Evolutionary conservation across 2,329 filamentous ascomycete genomes (phyloP).

Genomic region (Botryotinia convoluta): DNA sequence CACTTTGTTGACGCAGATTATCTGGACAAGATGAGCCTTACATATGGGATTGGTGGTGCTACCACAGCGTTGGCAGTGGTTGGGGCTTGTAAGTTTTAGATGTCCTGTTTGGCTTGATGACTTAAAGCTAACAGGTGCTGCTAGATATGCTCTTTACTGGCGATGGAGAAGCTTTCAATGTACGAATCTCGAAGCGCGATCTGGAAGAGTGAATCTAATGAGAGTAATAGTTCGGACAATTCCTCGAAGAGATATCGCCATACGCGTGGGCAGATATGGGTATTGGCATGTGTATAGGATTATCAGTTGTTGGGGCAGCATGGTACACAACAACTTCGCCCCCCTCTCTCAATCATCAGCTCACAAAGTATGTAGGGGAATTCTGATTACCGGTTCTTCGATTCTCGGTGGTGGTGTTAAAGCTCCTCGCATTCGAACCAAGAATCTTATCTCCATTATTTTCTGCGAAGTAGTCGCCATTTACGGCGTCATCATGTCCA

Average conservation of each 20-base stretch:
- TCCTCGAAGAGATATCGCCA: conserved; percentile 90
- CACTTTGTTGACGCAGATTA: conserved; percentile 3
- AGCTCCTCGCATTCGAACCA: conserved; percentile 95
- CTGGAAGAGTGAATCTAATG: neutral
- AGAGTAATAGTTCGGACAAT: conserved; percentile 71
- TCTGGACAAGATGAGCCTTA: conserved; percentile 61
- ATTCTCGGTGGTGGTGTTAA: conserved; percentile 96
- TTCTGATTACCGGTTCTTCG: conserved; percentile 96
- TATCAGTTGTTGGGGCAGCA: conserved; percentile 95
- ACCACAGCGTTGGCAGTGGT: conserved; percentile 68
- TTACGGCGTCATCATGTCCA: conserved; percentile 99
- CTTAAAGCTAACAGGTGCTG: conserved; percentile 31
- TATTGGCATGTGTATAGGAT: conserved; percentile 89
- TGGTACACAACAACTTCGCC: conserved; percentile 58
- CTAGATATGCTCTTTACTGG: conserved; percentile 98
- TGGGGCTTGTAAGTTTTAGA: conserved; percentile 70
- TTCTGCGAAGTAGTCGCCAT: conserved; percentile 99
- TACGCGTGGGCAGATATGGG: conserved; percentile 91
- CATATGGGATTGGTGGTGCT: conserved; percentile 67
- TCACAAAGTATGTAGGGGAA: conserved; percentile 65
- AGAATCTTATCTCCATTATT: conserved; percentile 99
- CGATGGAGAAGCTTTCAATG: conserved; percentile 93
- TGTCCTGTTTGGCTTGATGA: conserved; percentile 17
- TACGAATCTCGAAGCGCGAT: conserved; percentile 44
- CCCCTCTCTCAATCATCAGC: conserved; percentile 7